These are phyloP conservation scores for Cordyceps pruinosa DNA, from an alignment of 2,329 filamentous ascomycete genomes.

Conservation along the genomic window DNA sequence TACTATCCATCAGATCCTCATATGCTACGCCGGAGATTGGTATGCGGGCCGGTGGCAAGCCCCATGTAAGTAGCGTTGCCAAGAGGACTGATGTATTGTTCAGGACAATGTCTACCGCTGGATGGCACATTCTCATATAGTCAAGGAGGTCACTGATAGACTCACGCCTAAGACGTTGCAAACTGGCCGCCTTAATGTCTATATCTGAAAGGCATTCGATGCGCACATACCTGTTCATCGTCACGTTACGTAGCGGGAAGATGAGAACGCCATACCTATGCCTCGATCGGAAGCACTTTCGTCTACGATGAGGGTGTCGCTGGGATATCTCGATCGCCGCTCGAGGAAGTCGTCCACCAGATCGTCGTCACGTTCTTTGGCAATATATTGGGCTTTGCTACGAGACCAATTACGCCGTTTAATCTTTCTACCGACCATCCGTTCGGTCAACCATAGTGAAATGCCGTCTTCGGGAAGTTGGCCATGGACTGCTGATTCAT, in stretches of 20 bases:
- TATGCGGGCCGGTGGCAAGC: neutral
- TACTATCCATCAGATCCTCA: neutral
- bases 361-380: no score
- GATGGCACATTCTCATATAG: neutral
- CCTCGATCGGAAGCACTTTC: no score
- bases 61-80: neutral
- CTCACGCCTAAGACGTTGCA: neutral
- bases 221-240: neutral
- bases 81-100: neutral
- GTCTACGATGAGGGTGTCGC: no score
- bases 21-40: neutral
- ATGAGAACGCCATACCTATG: neutral
- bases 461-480: no score
- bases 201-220: neutral
- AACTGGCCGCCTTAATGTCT: neutral
- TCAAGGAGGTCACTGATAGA: neutral
- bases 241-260: neutral
- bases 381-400: no score
- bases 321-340: no score
- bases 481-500: no score
- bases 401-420: no score
- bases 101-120: neutral
- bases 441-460: no score
- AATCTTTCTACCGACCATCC: no score
- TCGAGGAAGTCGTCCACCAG: no score